Evolutionary conservation across 495 filamentous ascomycete genomes (phyloP).

Genomic region (Hypomontagnella monticulosa): DNA sequence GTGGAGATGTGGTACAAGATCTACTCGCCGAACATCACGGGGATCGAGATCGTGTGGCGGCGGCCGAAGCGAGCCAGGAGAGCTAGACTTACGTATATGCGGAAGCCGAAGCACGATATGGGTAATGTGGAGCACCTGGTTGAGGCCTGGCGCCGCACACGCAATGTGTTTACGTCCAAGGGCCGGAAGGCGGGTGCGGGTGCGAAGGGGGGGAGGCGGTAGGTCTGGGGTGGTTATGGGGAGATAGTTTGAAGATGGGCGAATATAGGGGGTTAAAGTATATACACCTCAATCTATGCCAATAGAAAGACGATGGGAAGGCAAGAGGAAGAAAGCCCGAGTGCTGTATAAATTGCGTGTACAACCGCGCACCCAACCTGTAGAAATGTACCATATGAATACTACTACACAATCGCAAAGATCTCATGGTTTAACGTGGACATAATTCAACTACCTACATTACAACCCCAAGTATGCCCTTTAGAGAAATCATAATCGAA

Average conservation of each 20-base stretch:
- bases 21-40: conserved; percentile 85
- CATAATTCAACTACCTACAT: not conserved
- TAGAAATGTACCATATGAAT: conserved; percentile 32
- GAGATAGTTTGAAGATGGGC: not conserved
- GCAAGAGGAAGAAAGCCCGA: not conserved
- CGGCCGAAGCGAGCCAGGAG: conserved; percentile 83
- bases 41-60: conserved; percentile 93
- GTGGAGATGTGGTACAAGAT: conserved; percentile 99
- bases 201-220: conserved; percentile 24
- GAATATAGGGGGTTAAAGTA: no score
- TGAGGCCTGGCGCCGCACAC: conserved; percentile 50
- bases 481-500: no score
- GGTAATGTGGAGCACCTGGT: conserved; percentile 57
- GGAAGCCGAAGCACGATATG: conserved; percentile 68
- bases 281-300: not conserved
- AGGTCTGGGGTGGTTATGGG: not conserved
- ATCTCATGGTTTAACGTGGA: not conserved
- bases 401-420: conserved; percentile 14
- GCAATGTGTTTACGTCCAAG: conserved; percentile 44
- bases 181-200: conserved; percentile 11
- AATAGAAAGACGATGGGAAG: not conserved
- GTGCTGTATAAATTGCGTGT: conserved; percentile 14
- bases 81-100: conserved; percentile 90
- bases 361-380: conserved; percentile 17
- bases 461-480: no score